Evolutionary conservation across 2,329 filamentous ascomycete species (phyloP), one percentile per base, ranked within the genome.

Genomic region (Elsinoe perseae): DNA sequence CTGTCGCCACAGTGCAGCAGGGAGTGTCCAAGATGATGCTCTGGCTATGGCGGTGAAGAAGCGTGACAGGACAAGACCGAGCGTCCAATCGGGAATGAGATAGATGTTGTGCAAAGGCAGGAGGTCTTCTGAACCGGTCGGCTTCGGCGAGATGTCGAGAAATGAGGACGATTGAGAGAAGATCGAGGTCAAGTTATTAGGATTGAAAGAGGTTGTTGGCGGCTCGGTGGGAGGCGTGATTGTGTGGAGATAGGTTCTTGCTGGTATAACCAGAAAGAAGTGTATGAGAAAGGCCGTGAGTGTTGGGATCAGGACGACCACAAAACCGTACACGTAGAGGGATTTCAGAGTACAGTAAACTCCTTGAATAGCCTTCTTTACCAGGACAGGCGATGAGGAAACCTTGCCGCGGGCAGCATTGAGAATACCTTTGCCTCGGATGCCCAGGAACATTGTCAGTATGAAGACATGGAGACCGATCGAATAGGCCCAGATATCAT

Each of bases 401-500:
- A 52, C 12, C 18, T 25, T 52, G 5, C 16, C 25, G 16, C 28
- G n/a, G 4, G 40, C 54, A 16, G 58, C 56, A 5, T 58, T 58
- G 23, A 61, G 63, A 12, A 60, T 52, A 9, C 56, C 57, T 42
- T 65, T 14, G 27, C 56, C 59, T 10, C 53, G 23, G 46, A 64
- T 55, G 1, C 59, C 62, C 40, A 80, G 71, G 68, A 91, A 95
- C 2, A 80, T 73, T 1, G 81, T 65, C 3, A 81, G 82, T 9
- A 87, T 89, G 3, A 95, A 76, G 23, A 89, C 75, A 67, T 95
- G 95, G 38, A 95, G 80, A 12, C 93, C 93, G 27, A 93, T 83
- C 54, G 89, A 95, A 69, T 96, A 95, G 10, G 93, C 92, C 65
- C 98, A 97, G 23, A 98, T 87, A 69, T 98, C 93, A 70, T 97